Conservation (phyloP, 2,329 filamentous ascomycete genomes). For the Hymenoscyphus infarciens region DNA sequence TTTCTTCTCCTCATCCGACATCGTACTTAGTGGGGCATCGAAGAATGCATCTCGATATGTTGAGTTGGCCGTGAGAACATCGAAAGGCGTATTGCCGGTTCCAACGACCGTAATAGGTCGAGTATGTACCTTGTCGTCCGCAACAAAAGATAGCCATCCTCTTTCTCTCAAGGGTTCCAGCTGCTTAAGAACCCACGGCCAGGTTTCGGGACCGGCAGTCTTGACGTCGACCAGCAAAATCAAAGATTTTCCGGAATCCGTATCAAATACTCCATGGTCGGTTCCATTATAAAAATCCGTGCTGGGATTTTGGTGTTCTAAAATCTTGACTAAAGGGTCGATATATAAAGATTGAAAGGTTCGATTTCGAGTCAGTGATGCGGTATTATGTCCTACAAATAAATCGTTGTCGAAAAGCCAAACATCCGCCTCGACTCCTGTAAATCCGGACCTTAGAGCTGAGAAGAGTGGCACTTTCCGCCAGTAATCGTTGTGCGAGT, state of each 20-base stretch:
- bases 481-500: conserved; percentile 72
- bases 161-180: conserved; percentile 56
- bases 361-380: conserved; percentile 49
- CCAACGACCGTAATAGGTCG: conserved; percentile 66
- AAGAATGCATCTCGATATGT: conserved; percentile 61
- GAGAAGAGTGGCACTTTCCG: conserved; percentile 59
- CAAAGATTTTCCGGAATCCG: conserved; percentile 50
- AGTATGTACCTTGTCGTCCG: conserved; percentile 46
- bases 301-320: conserved; percentile 50
- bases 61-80: conserved; percentile 48
- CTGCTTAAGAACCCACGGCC: conserved; percentile 50
- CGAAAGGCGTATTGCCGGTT: conserved; percentile 61
- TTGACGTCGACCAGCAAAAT: conserved; percentile 70
- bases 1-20: conserved; percentile 34
- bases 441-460: conserved; percentile 56
- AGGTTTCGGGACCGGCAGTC: conserved; percentile 49
- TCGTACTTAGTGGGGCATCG: conserved; percentile 56
- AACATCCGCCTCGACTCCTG: conserved; percentile 66
- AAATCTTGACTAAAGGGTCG: conserved; percentile 56
- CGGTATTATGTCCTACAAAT: conserved; percentile 60
- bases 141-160: conserved; percentile 54
- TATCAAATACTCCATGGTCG: conserved; percentile 53
- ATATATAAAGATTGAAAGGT: conserved; percentile 64
- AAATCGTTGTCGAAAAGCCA: conserved; percentile 58
- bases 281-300: conserved; percentile 45